A percentile compares a stretch with the other conserved stretches of the same genome.
phyloP scores from a whole-genome alignment of 306 rosid genomes.

The Senna siamea region DNA sequence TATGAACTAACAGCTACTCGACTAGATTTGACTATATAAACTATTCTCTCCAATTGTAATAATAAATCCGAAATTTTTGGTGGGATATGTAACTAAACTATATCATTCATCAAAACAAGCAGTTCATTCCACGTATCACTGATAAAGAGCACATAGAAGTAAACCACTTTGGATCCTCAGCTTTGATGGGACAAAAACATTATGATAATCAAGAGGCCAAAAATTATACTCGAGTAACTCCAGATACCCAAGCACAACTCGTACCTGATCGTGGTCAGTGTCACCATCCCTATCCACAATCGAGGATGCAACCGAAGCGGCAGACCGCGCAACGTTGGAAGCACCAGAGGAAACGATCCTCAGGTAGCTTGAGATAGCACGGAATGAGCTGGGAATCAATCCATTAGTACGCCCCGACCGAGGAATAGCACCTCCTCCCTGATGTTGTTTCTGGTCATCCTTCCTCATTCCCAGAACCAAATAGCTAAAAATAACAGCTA shows the following conservation, averaged over 20 bases:
- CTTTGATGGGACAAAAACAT: background rate
- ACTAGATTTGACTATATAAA: background rate
- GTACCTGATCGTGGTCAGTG: constrained; percentile 64
- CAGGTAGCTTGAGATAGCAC: constrained; percentile 72
- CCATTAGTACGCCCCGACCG: constrained; percentile 57
- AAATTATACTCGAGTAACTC: background rate
- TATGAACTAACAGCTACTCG: too few species aligned
- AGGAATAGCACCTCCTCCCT: constrained; percentile 57
- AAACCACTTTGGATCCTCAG: background rate
- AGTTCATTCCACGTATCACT: constrained; percentile 13
- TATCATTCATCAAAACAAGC: background rate
- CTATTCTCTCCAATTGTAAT: background rate
- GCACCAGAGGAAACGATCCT: constrained; percentile 80
- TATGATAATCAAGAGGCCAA: background rate
- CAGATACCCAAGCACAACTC: constrained; percentile 12
- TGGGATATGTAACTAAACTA: background rate
- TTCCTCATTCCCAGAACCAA: constrained; percentile 77
- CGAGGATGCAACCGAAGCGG: constrained; percentile 72
- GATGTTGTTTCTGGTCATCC: constrained; percentile 64
- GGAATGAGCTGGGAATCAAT: constrained; percentile 71
- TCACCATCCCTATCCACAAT: constrained; percentile 67
- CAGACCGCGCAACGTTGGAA: constrained; percentile 79
- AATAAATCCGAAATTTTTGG: background rate
- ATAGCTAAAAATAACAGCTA: constrained; percentile 45
- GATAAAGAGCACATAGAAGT: constrained; percentile 12